phyloP scores from a whole-genome alignment of 2,329 filamentous ascomycete species.

The Lecanicillium sp. region DNA sequence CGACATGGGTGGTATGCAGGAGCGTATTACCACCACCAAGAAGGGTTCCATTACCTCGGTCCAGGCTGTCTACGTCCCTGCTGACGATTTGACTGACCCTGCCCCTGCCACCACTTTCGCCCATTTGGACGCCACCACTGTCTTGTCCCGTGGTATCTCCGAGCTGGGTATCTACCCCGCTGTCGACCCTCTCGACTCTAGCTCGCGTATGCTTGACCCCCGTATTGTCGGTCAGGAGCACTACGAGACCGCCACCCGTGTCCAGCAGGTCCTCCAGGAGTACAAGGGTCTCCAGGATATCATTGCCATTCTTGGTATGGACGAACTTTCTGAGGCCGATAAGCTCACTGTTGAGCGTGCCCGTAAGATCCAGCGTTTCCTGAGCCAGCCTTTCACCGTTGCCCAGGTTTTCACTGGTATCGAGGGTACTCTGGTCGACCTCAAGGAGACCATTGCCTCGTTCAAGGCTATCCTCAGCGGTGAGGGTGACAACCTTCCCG shows the following conservation, averaged over 20 bases:
- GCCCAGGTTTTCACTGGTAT: slow-evolving; percentile 81
- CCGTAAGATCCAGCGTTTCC: slow-evolving; percentile 99
- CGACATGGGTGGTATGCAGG: slow-evolving; percentile 99
- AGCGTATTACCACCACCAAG: slow-evolving; percentile 99
- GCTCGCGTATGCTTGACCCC: slow-evolving; percentile 98
- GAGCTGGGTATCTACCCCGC: slow-evolving; percentile 99
- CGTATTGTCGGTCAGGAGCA: slow-evolving; percentile 97
- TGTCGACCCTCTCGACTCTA: slow-evolving; percentile 98
- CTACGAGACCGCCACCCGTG: slow-evolving; percentile 88
- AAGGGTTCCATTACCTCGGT: slow-evolving; percentile 99
- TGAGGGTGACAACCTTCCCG: slow-evolving; percentile 92
- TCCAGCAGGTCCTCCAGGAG: slow-evolving; percentile 99
- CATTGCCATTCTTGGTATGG: slow-evolving; percentile 99
- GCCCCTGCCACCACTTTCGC: slow-evolving; percentile 99
- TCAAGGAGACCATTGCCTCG: slow-evolving; percentile 95
- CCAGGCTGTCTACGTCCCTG: slow-evolving; percentile 99
- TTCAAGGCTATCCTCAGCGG: slow-evolving; percentile 97
- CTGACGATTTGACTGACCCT: slow-evolving; percentile 99
- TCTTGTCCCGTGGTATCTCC: slow-evolving; percentile 99
- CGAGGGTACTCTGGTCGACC: slow-evolving; percentile 92
- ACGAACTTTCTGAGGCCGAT: slow-evolving; percentile 97
- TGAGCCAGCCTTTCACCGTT: slow-evolving; percentile 97
- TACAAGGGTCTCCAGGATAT: slow-evolving; percentile 99
- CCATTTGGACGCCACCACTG: slow-evolving; percentile 99
- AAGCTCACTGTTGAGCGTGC: slow-evolving; percentile 99